These are phyloP conservation scores for Ophiostoma sp. DNA, from an alignment of 2,329 filamentous ascomycete species.

Conservation along the genomic window DNA sequence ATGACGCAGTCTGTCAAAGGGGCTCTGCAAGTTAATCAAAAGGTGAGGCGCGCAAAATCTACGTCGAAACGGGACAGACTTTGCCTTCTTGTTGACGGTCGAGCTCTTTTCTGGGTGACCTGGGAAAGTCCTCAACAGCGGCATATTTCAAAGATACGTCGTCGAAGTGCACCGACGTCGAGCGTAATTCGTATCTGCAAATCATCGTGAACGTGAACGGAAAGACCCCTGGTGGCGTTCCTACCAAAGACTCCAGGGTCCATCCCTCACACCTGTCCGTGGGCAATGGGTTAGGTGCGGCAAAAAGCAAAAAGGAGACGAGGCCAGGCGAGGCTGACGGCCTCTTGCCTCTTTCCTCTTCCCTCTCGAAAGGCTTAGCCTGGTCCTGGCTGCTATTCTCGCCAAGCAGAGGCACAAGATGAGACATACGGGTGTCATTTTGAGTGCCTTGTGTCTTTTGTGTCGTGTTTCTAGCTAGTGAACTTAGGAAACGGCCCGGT, in stretches of 20 bases:
- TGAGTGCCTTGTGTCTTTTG: neutral
- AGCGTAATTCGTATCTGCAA: neutral
- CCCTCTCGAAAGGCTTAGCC: neutral
- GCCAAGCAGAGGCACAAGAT: constrained; percentile 2
- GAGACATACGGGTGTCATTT: constrained; percentile 16
- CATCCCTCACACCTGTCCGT: neutral
- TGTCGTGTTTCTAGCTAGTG: neutral
- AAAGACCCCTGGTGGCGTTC: neutral
- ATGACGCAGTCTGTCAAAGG: neutral
- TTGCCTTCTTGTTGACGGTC: neutral
- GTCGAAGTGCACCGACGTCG: neutral
- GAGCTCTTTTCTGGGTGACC: neutral
- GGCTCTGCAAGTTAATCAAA: neutral
- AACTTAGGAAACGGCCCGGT: constrained; percentile 14
- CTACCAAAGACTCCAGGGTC: neutral
- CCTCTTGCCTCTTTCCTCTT: neutral
- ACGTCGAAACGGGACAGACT: neutral
- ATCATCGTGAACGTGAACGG: constrained; percentile 10
- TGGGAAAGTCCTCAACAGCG: neutral
- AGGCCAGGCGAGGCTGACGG: neutral
- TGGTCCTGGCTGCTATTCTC: neutral
- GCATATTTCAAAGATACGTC: neutral
- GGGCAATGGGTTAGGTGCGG: neutral
- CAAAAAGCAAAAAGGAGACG: neutral
- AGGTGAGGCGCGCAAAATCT: neutral